A percentile compares a stretch with the other conserved stretches of the same genome.
Evolutionary conservation across 1,284 basidiomycete genomes (phyloP).

Genomic region (Volvariella surrecta): DNA sequence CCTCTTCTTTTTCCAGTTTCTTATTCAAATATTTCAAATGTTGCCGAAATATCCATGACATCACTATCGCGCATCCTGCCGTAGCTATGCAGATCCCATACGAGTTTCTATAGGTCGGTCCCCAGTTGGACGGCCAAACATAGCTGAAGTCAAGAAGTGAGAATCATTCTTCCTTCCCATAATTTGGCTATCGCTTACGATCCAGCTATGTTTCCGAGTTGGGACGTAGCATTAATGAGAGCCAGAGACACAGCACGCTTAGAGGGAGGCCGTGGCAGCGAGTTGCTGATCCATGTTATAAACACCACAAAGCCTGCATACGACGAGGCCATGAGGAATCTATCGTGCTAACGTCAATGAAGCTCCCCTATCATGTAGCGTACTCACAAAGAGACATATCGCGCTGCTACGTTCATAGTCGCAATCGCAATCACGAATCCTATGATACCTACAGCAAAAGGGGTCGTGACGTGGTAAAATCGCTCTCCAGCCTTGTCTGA

Average conservation of each 20-base stretch:
- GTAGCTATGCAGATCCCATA: slow-evolving; percentile 29
- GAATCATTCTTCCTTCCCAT: background rate
- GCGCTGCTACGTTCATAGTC: slow-evolving; percentile 56
- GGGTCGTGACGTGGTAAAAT: slow-evolving; percentile 52
- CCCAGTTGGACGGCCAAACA: slow-evolving; percentile 33
- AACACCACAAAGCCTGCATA: slow-evolving; percentile 66
- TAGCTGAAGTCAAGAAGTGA: slow-evolving; percentile 34
- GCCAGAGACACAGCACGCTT: slow-evolving; percentile 76
- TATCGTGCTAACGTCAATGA: slow-evolving; percentile 15
- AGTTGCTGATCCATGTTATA: slow-evolving; percentile 65
- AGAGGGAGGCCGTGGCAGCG: slow-evolving; percentile 55
- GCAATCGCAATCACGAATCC: slow-evolving; percentile 69
- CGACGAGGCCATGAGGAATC: slow-evolving; percentile 71
- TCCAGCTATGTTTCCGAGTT: slow-evolving; percentile 67
- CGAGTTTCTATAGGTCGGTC: slow-evolving; percentile 28
- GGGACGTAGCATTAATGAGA: slow-evolving; percentile 65
- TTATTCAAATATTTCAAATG: background rate
- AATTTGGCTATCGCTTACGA: too few relatives aligned
- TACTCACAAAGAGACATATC: slow-evolving; percentile 65
- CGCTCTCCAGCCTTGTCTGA: slow-evolving; percentile 64
- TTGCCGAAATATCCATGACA: slow-evolving; percentile 40
- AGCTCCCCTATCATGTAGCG: background rate
- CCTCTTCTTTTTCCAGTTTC: slow-evolving; percentile 24
- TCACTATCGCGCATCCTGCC: slow-evolving; percentile 35
- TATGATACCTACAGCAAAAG: slow-evolving; percentile 52